Evolutionary conservation across 106 monocot genomes (phyloP).

Genomic region (Apostasia ramifera): DNA sequence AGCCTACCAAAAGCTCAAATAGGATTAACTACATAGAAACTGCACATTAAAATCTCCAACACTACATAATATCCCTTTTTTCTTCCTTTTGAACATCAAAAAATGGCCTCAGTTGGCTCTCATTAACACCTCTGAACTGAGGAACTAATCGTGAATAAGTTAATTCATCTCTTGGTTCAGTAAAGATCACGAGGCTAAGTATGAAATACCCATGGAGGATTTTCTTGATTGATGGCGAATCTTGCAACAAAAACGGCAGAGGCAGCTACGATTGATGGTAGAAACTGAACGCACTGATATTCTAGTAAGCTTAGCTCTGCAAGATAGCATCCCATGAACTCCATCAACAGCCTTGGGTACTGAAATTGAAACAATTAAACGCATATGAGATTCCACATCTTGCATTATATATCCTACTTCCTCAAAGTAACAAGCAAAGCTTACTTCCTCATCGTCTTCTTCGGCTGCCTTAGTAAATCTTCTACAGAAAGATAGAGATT

Average conservation of each 20-base stretch:
- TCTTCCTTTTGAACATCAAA: no score
- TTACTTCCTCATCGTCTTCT: constrained; percentile 28
- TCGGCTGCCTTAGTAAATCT: constrained; percentile 23
- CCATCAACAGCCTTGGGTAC: constrained; percentile 29
- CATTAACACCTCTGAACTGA: no score
- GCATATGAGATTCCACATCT: neutral
- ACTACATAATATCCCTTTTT: no score
- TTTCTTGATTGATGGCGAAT: constrained; percentile 30
- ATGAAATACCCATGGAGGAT: constrained; percentile 50
- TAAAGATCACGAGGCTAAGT: no score
- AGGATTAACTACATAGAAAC: no score
- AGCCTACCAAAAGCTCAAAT: no score
- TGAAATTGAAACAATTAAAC: constrained; percentile 3
- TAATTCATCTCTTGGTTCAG: no score
- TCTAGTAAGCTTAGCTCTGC: constrained; percentile 61
- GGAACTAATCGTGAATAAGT: no score
- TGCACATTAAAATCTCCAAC: no score
- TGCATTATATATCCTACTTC: neutral
- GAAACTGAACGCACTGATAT: constrained; percentile 39
- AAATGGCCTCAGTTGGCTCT: no score
- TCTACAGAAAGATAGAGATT: constrained; percentile 9
- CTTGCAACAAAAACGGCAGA: constrained; percentile 68
- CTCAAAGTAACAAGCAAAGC: neutral
- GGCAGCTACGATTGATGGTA: constrained; percentile 56
- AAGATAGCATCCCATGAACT: constrained; percentile 56